Conservation (phyloP, 179 eudicot genomes). For the Beta macrorhiza region DNA sequence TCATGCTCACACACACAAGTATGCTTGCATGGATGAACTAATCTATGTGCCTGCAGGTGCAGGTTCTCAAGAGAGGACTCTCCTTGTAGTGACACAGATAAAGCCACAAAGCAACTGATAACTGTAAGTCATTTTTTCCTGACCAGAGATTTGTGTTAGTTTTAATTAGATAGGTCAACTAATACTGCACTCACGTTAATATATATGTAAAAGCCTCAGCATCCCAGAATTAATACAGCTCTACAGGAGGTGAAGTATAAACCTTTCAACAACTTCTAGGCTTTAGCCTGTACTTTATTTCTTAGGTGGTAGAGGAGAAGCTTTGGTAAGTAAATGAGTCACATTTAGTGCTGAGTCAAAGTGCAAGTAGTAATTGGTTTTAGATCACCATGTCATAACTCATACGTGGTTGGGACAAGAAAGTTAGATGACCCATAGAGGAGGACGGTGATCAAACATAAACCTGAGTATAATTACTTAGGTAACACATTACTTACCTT, state of each 20-base stretch:
- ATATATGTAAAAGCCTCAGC: background rate
- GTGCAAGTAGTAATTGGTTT: background rate
- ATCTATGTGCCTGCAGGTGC: slow-evolving; percentile 25
- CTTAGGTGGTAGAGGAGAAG: background rate
- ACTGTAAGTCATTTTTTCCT: slow-evolving; percentile 42
- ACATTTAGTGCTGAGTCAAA: background rate
- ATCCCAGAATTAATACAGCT: background rate
- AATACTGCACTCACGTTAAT: background rate
- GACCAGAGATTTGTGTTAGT: background rate
- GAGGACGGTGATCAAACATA: no score
- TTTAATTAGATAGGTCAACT: background rate
- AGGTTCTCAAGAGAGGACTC: slow-evolving; percentile 46
- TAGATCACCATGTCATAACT: background rate
- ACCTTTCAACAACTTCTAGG: background rate
- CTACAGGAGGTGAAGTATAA: background rate
- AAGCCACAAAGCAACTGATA: slow-evolving; percentile 40
- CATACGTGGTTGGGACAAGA: background rate
- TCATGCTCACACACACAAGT: background rate
- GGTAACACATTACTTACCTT: no score
- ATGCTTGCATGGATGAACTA: background rate
- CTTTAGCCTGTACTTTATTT: background rate
- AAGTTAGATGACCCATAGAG: background rate
- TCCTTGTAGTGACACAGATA: slow-evolving; percentile 36
- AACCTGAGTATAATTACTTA: no score
- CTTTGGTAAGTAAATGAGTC: no score